A percentile compares a stretch with the other conserved stretches of the same genome.
These are phyloP conservation scores for Irpex sp. DNA, from an alignment of 1,284 basidiomycete species.

Conservation along the genomic window DNA sequence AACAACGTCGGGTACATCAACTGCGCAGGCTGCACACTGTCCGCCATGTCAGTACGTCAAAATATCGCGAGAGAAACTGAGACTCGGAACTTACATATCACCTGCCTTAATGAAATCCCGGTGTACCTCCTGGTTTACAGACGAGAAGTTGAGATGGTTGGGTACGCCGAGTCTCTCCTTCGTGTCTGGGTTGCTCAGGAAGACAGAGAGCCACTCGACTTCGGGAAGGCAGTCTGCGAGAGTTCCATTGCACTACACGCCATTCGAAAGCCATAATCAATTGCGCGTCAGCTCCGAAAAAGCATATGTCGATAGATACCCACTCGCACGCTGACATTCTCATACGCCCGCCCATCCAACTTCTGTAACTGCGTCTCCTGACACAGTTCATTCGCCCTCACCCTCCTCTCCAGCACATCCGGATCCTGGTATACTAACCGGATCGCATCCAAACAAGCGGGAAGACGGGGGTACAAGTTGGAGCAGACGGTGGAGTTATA, in stretches of 20 bases:
- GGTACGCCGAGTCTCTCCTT: slow-evolving; percentile 25
- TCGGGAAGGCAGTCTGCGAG: slow-evolving; percentile 4
- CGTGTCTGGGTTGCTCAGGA: slow-evolving; percentile 19
- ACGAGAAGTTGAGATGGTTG: slow-evolving; percentile 6
- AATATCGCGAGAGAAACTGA: background rate
- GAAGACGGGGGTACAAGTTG: slow-evolving; percentile 20
- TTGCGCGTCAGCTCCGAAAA: too few species aligned
- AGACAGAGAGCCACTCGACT: slow-evolving; percentile 13
- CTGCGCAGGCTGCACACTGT: slow-evolving; percentile 20
- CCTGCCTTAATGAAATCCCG: slow-evolving; percentile 21
- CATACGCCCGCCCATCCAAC: background rate
- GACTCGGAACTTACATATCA: slow-evolving; percentile 24
- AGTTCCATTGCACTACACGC: slow-evolving; percentile 7
- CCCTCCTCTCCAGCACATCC: slow-evolving; percentile 14
- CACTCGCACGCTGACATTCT: slow-evolving; percentile 5
- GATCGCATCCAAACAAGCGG: slow-evolving; percentile 26
- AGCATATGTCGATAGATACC: too few species aligned
- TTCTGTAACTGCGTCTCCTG: background rate
- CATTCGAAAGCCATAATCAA: too few species aligned
- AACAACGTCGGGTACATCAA: slow-evolving; percentile 26
- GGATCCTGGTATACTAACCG: slow-evolving; percentile 21
- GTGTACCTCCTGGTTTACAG: slow-evolving; percentile 15
- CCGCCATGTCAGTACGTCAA: background rate
- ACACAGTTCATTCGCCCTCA: slow-evolving; percentile 10
- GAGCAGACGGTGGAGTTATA: slow-evolving; percentile 28